Percentiles rank a stretch among this genome's conserved stretches.
phyloP scores from a whole-genome alignment of 345 rosid genomes.

The Excoecaria agallocha region DNA sequence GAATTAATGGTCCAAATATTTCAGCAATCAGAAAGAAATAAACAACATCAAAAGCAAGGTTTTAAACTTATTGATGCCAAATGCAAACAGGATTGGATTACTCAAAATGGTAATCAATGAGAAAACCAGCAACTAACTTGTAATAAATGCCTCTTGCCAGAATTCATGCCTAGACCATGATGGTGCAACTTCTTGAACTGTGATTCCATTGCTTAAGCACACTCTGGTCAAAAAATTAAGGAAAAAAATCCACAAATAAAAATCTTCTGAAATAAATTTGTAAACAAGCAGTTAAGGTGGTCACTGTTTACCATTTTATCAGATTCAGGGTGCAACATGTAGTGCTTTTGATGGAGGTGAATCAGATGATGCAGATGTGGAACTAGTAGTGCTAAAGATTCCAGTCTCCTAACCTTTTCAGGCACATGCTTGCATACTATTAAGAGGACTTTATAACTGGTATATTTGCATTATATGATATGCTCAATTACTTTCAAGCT shows the following conservation, averaged over 20 bases:
- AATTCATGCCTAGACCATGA: conserved; percentile 24
- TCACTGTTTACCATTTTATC: background rate
- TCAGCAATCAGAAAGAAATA: background rate
- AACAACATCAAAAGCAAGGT: background rate
- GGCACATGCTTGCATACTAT: background rate
- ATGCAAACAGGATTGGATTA: background rate
- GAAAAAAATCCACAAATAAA: background rate
- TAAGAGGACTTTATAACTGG: background rate
- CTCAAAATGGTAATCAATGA: background rate
- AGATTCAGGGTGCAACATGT: background rate
- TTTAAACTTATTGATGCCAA: background rate
- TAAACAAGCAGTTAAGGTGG: background rate
- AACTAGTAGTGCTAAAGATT: background rate
- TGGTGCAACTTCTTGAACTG: conserved; percentile 32
- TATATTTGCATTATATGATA: background rate
- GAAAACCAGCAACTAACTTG: conserved; percentile 19
- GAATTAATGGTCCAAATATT: background rate
- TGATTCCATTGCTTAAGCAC: conserved; percentile 28
- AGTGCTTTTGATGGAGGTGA: background rate
- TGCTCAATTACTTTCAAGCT: background rate
- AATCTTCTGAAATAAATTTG: background rate
- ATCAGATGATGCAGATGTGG: background rate
- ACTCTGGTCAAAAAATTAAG: conserved; percentile 8
- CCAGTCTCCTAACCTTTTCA: background rate
- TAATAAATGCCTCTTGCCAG: conserved; percentile 35